phyloP scores from a whole-genome alignment of 768 basidiomycete species.

The Boletales sp. region DNA sequence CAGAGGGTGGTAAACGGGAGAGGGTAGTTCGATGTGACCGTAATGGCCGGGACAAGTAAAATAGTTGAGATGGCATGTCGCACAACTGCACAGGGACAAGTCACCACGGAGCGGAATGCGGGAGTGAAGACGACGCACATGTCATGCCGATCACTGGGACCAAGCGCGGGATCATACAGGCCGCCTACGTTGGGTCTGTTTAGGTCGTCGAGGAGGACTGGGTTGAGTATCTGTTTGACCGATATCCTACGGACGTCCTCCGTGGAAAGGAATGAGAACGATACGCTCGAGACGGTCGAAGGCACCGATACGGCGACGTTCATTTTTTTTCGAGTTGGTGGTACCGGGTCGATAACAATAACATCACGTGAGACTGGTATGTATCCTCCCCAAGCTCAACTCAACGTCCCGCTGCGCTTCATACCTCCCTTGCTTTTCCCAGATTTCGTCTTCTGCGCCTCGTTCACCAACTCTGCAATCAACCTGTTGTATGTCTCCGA shows the following conservation, averaged over 20 bases:
- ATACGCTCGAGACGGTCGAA: conserved; percentile 78
- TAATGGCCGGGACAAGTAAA: conserved; percentile 97
- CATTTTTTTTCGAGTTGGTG: conserved; percentile 43
- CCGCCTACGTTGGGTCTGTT: conserved; percentile 90
- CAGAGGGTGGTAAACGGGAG: conserved; percentile 93
- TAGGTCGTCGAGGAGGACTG: conserved; percentile 87
- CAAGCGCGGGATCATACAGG: conserved; percentile 92
- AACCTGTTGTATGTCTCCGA: conserved; percentile 86
- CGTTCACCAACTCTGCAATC: conserved; percentile 88
- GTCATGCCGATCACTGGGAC: conserved; percentile 84
- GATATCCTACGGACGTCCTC: conserved; percentile 90
- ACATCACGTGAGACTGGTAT: conserved; percentile 13
- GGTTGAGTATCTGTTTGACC: conserved; percentile 96
- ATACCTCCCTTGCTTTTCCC: conserved; percentile 49
- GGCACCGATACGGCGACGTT: conserved; percentile 88
- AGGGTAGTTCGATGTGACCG: conserved; percentile 94
- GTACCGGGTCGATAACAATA: not conserved
- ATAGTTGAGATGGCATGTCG: conserved; percentile 89
- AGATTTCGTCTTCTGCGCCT: conserved; percentile 81
- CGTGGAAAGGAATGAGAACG: conserved; percentile 89
- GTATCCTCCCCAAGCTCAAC: conserved; percentile 9
- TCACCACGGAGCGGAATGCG: conserved; percentile 2
- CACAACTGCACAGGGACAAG: conserved; percentile 55
- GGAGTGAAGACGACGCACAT: conserved; percentile 57
- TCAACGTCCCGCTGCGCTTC: conserved; percentile 49